Evolutionary conservation across 1,284 basidiomycete genomes (phyloP), one percentile per base, ranked within the genome.

Genomic region (Fomitiporia mediterranea): DNA sequence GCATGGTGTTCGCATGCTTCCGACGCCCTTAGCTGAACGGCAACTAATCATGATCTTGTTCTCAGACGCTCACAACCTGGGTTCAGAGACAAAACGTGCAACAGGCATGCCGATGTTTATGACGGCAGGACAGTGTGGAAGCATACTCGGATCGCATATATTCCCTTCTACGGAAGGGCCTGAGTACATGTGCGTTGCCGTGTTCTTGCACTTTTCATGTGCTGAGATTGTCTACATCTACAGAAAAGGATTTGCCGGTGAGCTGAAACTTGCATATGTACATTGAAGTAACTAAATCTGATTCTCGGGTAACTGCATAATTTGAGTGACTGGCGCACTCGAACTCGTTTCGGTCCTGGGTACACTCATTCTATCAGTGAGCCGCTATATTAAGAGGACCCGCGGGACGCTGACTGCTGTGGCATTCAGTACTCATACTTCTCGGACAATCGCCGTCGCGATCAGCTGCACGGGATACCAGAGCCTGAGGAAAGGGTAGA

Each of bases 31-130:
- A 27, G 11, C 46, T 21, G 4, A 6, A 8, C 21, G 42, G 17
- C 15, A n/a, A 43, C 40, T 43, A 43, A 8, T 43, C 17, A 6
- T 6, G 7, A 8, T 42, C 27, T 15, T 40, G 40, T 25, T 25
- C 15, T 9, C 54, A 89, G 86, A 81, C 62, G 74, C 82, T 0
- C 86, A 89, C 63, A 89, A 89, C 59, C 72, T 89, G 2, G 87
- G 86, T 2, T 89, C 86, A 0, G 86, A 89, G 68, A 86, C 84
- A 2, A 89, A 89, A 70, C 82, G 81, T 55, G 86, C 87, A 0
- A 77, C 86, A 0, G 87, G 87, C 0, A 82, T 86, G 35, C 84
- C 87, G 2, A 77, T 89, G 65, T 87, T 85, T 66, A 84, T 86
- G 75, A 81, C 83, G 7, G 87, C 89, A 42, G 86, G 86, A 2